phyloP scores from a whole-genome alignment of 805 yeast species.

The Metschnikowia koreensis region DNA sequence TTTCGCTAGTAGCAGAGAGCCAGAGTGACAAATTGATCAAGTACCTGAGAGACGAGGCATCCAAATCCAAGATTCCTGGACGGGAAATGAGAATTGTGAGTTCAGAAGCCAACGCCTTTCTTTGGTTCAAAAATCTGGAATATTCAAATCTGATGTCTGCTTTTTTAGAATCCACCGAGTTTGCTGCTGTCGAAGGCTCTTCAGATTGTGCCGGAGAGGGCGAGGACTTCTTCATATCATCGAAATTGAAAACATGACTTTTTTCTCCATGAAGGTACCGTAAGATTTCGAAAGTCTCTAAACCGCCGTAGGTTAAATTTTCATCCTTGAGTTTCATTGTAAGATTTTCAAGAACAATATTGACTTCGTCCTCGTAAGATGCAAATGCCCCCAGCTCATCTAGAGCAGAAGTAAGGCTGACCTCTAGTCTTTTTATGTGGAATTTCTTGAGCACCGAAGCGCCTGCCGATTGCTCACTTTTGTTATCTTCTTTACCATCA shows the following conservation, averaged over 20 bases:
- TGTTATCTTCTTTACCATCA: too few species aligned
- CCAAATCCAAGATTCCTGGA: slow-evolving; percentile 27
- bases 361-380: slow-evolving; percentile 28
- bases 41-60: slow-evolving; percentile 22
- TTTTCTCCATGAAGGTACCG: slow-evolving; percentile 18
- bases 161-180: slow-evolving; percentile 16
- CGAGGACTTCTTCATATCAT: neutral
- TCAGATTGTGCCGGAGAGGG: neutral
- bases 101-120: slow-evolving; percentile 19
- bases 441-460: slow-evolving; percentile 36
- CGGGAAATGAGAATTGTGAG: slow-evolving; percentile 47
- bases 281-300: slow-evolving; percentile 33
- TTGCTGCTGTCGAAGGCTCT: neutral
- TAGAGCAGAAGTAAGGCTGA: slow-evolving; percentile 51
- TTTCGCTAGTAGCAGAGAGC: slow-evolving; percentile 22
- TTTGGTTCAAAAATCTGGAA: slow-evolving; percentile 14
- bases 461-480: slow-evolving; percentile 8
- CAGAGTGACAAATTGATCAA: slow-evolving; percentile 28
- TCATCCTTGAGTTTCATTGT: slow-evolving; percentile 44
- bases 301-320: slow-evolving; percentile 47
- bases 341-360: slow-evolving; percentile 25
- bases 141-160: slow-evolving; percentile 57
- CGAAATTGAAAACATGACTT: slow-evolving; percentile 28
- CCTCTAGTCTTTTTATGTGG: slow-evolving; percentile 32
- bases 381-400: slow-evolving; percentile 40